Conservation (phyloP, 139 green algal species). For the Chlorella sp. region DNA sequence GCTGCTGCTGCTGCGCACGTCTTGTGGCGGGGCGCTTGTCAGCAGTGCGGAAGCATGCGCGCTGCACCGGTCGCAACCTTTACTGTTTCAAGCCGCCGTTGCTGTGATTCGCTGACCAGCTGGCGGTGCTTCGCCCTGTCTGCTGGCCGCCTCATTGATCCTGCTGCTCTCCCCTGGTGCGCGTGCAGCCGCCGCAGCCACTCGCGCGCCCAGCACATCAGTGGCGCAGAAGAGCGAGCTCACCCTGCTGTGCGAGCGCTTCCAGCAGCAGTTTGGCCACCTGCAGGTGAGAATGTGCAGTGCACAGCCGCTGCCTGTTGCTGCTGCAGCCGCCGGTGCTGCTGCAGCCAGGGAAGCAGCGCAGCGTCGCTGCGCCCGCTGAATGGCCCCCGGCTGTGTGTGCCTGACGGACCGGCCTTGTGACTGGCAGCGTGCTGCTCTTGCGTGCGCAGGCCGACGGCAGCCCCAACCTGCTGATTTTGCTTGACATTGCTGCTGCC, state of each 20-base stretch:
- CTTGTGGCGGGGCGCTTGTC: background rate
- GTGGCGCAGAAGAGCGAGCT: constrained; percentile 48
- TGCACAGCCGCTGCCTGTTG: background rate
- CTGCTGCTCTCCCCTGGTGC: background rate
- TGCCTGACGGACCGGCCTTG: too few species aligned
- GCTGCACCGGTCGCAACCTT: too few species aligned
- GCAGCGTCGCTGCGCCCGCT: too few species aligned
- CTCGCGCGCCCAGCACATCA: constrained; percentile 15
- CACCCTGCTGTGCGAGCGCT: constrained; percentile 59
- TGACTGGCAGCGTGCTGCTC: too few species aligned
- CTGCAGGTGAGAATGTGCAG: background rate
- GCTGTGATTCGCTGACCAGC: too few species aligned
- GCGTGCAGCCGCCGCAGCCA: background rate
- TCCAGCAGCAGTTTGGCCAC: constrained; percentile 53
- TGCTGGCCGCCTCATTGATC: too few species aligned
- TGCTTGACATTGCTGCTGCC: constrained; percentile 56
- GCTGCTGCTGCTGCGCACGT: background rate
- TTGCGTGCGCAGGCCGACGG: constrained; percentile 42
- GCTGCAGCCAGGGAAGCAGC: background rate
- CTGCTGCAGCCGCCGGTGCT: background rate
- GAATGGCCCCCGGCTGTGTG: too few species aligned
- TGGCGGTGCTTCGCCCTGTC: too few species aligned
- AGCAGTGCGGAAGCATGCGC: background rate
- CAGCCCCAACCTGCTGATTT: constrained; percentile 32
- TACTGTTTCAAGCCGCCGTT: too few species aligned